Evolutionary conservation across 2,329 filamentous ascomycete species (phyloP).

Genomic region (Cercospora brassicicola): DNA sequence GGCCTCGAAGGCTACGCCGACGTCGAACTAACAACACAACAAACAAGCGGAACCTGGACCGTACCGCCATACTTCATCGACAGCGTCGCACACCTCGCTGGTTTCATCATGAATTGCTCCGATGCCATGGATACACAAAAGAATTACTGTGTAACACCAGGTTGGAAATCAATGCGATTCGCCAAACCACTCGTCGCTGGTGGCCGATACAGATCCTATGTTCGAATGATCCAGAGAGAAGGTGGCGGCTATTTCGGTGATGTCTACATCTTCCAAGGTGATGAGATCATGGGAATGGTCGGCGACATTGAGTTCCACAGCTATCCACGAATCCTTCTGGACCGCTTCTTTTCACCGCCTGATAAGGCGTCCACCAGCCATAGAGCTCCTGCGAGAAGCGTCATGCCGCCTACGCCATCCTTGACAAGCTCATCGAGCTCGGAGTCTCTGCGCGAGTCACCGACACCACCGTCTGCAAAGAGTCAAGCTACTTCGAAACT

Average conservation of each 20-base stretch:
- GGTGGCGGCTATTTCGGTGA: constrained; percentile 35
- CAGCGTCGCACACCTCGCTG: constrained; percentile 18
- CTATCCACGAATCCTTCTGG: constrained; percentile 64
- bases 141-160: constrained; percentile 41
- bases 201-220: constrained; percentile 38
- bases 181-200: constrained; percentile 35
- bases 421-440: neutral
- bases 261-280: constrained; percentile 28
- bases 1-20: constrained; percentile 39
- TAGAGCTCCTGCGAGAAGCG: neutral
- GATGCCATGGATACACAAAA: constrained; percentile 30
- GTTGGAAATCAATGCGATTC: constrained; percentile 37
- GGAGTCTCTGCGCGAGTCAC: neutral
- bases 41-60: constrained; percentile 19
- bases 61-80: constrained; percentile 40
- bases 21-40: constrained; percentile 14
- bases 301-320: constrained; percentile 57
- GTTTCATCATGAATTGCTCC: neutral
- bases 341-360: constrained; percentile 66
- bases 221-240: constrained; percentile 25
- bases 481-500: neutral
- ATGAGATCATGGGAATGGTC: constrained; percentile 26
- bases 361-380: constrained; percentile 43
- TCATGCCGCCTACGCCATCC: neutral
- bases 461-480: neutral